These are phyloP conservation scores for Xerocomellus dryophilus DNA, from an alignment of 768 basidiomycete genomes.

Conservation along the genomic window DNA sequence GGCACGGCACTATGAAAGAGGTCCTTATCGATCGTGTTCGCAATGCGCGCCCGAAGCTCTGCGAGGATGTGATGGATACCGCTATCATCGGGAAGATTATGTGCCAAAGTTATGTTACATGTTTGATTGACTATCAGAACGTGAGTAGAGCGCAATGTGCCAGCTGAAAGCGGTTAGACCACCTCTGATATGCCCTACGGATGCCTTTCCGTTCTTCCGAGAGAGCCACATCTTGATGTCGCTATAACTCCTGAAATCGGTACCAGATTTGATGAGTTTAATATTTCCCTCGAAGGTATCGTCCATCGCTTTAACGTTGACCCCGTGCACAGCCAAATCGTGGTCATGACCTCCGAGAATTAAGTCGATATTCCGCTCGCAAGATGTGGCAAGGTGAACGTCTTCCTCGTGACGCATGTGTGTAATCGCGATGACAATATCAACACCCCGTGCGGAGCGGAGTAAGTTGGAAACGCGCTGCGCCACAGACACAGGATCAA, in stretches of 20 bases:
- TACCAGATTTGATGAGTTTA: conserved; percentile 5
- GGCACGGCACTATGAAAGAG: conserved; percentile 3
- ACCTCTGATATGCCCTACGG: neutral
- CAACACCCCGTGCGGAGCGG: neutral
- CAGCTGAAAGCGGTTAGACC: neutral
- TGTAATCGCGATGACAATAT: conserved; percentile 9
- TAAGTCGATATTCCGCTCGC: conserved; percentile 1
- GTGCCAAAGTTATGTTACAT: conserved; percentile 2
- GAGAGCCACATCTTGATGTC: conserved; percentile 4
- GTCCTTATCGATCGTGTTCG: neutral
- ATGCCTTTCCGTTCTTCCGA: neutral
- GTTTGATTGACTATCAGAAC: conserved; percentile 1
- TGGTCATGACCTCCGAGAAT: conserved; percentile 14
- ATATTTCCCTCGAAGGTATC: conserved; percentile 5
- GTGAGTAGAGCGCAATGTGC: neutral
- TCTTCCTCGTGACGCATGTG: conserved; percentile 14
- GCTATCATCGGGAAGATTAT: conserved; percentile 5
- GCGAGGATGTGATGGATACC: neutral
- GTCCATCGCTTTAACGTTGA: neutral
- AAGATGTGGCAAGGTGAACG: neutral
- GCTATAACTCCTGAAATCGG: conserved; percentile 4
- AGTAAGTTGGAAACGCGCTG: neutral
- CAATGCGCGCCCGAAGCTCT: neutral
- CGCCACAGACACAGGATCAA: conserved; percentile 13
- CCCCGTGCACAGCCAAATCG: conserved; percentile 8